phyloP scores from a whole-genome alignment of 768 basidiomycete species.

The Tremella yokohamensis region DNA sequence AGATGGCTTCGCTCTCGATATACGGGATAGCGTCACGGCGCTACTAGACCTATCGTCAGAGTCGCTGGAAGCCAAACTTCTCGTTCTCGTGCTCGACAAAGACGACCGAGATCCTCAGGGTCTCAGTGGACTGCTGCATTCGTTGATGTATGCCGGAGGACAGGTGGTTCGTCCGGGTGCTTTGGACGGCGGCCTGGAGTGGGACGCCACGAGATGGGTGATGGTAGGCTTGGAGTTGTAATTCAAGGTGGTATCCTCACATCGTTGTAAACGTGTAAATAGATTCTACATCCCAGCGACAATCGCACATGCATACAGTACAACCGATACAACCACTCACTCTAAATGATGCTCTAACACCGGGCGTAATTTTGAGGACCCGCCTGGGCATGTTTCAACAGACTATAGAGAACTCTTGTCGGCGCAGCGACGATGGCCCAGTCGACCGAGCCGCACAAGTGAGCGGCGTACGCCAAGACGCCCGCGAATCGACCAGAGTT shows the following conservation, averaged over 20 bases:
- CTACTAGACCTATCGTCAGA: slow-evolving; percentile 47
- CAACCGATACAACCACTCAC: too few relatives aligned
- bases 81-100: slow-evolving; percentile 43
- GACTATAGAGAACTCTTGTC: slow-evolving; percentile 8
- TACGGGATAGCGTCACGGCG: slow-evolving; percentile 46
- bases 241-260: neutral
- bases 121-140: slow-evolving; percentile 42
- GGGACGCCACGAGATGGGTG: slow-evolving; percentile 48
- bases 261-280: too few relatives aligned
- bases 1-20: slow-evolving; percentile 27
- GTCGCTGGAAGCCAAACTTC: slow-evolving; percentile 33
- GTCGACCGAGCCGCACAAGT: slow-evolving; percentile 10
- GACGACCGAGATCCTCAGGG: slow-evolving; percentile 37
- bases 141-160: slow-evolving; percentile 47
- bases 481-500: slow-evolving; percentile 5
- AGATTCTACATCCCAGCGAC: too few relatives aligned
- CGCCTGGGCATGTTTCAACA: slow-evolving; percentile 9
- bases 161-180: slow-evolving; percentile 37
- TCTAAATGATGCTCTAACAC: neutral
- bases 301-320: too few relatives aligned
- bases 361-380: slow-evolving; percentile 3
- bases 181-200: slow-evolving; percentile 41
- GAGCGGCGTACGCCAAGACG: slow-evolving; percentile 11
- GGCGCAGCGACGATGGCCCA: slow-evolving; percentile 12
- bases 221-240: slow-evolving; percentile 49